Base-by-base conservation (phyloP, 768 basidiomycete genomes). In the Pleurotus ostreatus region DNA sequence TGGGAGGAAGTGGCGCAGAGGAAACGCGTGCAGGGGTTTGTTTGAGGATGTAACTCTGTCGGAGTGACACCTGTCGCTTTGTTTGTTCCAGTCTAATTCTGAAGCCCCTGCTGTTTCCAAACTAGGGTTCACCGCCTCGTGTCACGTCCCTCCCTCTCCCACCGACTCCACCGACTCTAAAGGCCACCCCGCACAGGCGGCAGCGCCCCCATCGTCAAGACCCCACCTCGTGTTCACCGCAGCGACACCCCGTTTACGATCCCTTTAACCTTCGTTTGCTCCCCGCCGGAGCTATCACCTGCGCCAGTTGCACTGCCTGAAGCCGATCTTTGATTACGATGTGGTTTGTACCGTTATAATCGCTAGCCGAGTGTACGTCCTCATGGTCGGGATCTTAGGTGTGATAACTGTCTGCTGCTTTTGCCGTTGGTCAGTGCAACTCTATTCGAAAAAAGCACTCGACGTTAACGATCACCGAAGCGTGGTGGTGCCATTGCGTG, bases 381-480 rank as follows among this genome's bases (percentile, higher is more conserved):
- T 62, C 56, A 55, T 18, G 41, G 46, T 20, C 23, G 22, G 22
- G 57, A 46, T 55, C 34, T 47, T 58, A 88, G 86, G 87, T 90
- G 87, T 75, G 87, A 89, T 74, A 88, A 88, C 71, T 90, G 86
- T 72, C 74, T 88, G 57, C 80, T 89, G 57, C 73, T 88, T 58
- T 74, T 90, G 57, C 87, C 87, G 65, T 77, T 89, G 70, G 88
- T 87, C 65, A 66, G 84, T 52, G 57, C 55, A 15, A 5, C 9
- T 22, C 23, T 26, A 41, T 25, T 38, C 58, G 62, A 18, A 43
- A 62, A 72, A 65, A 71, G 66, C 43, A 49, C 11, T 65, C 61
- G 66, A 62, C 57, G 57, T 68, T 57, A 63, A 60, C 60, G 64
- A 57, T 63, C 64, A 58, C 57, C 53, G 55, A 66, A 88, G 85